Percentiles rank a stretch among this genome's conserved stretches.
These are phyloP conservation scores for Diaporthe capsici DNA, from an alignment of 2,329 filamentous ascomycete species.

Conservation along the genomic window DNA sequence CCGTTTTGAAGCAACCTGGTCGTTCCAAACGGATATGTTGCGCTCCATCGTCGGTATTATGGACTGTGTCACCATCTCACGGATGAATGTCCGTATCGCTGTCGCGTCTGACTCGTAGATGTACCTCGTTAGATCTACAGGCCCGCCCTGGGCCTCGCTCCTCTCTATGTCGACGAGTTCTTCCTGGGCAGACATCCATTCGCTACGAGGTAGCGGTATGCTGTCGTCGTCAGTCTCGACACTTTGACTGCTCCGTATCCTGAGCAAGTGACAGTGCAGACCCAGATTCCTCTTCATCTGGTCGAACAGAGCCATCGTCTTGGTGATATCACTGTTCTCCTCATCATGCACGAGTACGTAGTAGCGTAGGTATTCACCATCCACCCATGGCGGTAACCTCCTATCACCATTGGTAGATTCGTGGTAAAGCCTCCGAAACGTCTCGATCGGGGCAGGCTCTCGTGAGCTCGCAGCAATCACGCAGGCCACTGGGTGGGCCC, in stretches of 20 bases:
- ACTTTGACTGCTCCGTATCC: conserved; percentile 87
- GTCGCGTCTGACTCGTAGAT: conserved; percentile 94
- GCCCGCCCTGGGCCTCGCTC: conserved; percentile 77
- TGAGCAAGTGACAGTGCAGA: conserved; percentile 91
- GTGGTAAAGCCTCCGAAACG: conserved; percentile 85
- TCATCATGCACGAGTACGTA: conserved; percentile 98
- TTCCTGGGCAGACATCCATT: conserved; percentile 91
- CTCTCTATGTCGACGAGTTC: conserved; percentile 82
- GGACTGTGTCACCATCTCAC: conserved; percentile 96
- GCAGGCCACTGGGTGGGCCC: conserved; percentile 93
- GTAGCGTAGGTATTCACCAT: conserved; percentile 93
- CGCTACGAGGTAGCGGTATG: conserved; percentile 81
- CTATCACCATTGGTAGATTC: conserved; percentile 85
- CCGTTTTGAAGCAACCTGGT: conserved; percentile 92
- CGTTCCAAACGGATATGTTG: conserved; percentile 92
- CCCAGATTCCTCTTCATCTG: conserved; percentile 99
- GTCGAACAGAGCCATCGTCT: conserved; percentile 92
- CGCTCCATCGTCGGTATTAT: conserved; percentile 97
- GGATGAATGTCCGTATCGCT: conserved; percentile 88
- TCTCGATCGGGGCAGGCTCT: conserved; percentile 86
- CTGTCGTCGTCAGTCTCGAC: conserved; percentile 93
- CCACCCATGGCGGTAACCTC: conserved; percentile 85
- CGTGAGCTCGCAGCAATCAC: conserved; percentile 95
- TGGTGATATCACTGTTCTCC: conserved; percentile 91
- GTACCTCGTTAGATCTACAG: conserved; percentile 80